phyloP scores from a whole-genome alignment of 768 basidiomycete genomes.

The Mycena alexandri region DNA sequence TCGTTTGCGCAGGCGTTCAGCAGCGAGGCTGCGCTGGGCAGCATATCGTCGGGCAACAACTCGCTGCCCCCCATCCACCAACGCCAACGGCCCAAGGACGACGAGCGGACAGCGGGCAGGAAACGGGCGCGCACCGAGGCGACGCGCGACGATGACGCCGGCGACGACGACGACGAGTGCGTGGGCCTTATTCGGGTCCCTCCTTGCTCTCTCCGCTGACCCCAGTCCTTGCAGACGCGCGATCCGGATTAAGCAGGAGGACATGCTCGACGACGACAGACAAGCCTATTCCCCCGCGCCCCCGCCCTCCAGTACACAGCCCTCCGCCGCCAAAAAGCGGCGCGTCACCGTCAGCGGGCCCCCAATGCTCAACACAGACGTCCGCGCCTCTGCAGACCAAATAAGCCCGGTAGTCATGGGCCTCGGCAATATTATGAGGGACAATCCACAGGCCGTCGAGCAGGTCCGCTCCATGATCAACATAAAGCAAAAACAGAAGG shows the following conservation, averaged over 20 bases:
- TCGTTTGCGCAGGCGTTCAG: slow-evolving; percentile 85
- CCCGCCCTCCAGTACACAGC: slow-evolving; percentile 56
- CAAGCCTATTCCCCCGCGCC: slow-evolving; percentile 51
- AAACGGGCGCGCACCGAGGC: slow-evolving; percentile 62
- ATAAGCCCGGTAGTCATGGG: slow-evolving; percentile 78
- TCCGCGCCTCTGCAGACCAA: slow-evolving; percentile 57
- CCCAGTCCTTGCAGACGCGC: slow-evolving; percentile 49
- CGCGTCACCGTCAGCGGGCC: slow-evolving; percentile 79
- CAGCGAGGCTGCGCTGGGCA: slow-evolving; percentile 64
- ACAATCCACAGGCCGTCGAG: slow-evolving; percentile 70
- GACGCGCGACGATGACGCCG: slow-evolving; percentile 52
- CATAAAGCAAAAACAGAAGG: slow-evolving; percentile 80
- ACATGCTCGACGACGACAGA: slow-evolving; percentile 55
- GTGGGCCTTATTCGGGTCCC: slow-evolving; percentile 53
- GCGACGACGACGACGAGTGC: slow-evolving; percentile 49
- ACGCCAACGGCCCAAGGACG: slow-evolving; percentile 50
- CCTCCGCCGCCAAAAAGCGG: slow-evolving; percentile 71
- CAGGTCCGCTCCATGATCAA: slow-evolving; percentile 72
- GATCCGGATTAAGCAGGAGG: slow-evolving; percentile 74
- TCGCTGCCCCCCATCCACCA: slow-evolving; percentile 76
- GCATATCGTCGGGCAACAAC: slow-evolving; percentile 63
- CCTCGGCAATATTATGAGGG: slow-evolving; percentile 63
- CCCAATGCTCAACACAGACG: slow-evolving; percentile 68
- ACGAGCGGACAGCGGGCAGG: slow-evolving; percentile 49
- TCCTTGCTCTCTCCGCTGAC: slow-evolving; percentile 14